A percentile compares a stretch with the other conserved stretches of the same genome.
Conservation (phyloP, 176 grass and related monocot species). For the Carex parvula region DNA sequence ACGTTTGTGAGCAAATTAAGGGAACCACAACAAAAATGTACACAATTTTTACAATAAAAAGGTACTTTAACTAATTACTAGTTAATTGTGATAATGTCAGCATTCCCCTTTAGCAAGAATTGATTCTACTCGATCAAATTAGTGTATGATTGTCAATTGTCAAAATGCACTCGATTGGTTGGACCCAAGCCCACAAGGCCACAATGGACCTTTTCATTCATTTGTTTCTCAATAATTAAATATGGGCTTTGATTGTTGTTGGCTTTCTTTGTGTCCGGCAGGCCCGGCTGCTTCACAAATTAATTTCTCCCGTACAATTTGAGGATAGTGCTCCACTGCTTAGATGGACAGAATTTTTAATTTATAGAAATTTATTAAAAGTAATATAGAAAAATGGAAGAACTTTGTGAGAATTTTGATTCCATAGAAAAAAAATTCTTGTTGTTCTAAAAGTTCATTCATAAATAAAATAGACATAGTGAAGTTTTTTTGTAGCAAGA, state of each 20-base stretch:
- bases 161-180: background rate
- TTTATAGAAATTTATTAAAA: no score
- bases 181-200: background rate
- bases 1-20: background rate
- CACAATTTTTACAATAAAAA: no score
- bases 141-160: background rate
- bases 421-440: no score
- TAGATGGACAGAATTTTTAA: no score
- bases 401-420: no score
- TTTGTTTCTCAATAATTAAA: background rate
- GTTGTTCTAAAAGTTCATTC: no score
- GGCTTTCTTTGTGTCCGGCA: background rate
- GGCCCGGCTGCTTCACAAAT: background rate
- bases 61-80: background rate
- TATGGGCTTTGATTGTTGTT: background rate
- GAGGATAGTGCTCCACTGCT: no score
- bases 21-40: no score
- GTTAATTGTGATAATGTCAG: background rate
- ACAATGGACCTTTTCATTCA: background rate
- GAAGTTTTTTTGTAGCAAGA: no score
- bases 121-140: background rate
- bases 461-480: no score
- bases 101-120: background rate
- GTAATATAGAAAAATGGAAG: no score
- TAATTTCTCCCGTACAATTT: background rate